A percentile compares a stretch with the other conserved stretches of the same genome.
Evolutionary conservation across 2,329 filamentous ascomycete genomes (phyloP).

Genomic region (Fusarium aywerte): DNA sequence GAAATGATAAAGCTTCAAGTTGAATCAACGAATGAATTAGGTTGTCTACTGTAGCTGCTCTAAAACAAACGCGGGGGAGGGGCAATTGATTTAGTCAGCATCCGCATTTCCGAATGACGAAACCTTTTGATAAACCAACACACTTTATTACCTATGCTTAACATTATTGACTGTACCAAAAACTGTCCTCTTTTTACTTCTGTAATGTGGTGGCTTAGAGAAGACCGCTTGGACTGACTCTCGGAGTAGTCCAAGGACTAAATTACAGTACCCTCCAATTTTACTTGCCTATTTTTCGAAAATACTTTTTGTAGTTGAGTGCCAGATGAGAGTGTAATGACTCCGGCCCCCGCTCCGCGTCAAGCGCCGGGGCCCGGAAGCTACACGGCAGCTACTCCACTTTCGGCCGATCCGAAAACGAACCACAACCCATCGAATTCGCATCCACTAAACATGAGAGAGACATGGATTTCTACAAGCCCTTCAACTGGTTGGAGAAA

Average conservation of each 20-base stretch:
- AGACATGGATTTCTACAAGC: too few species aligned
- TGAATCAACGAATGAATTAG: too few species aligned
- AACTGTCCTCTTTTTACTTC: not conserved
- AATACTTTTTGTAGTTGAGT: constrained; percentile 1
- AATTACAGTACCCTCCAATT: not conserved
- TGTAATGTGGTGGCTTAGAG: too few species aligned
- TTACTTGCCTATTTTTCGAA: constrained; percentile 16
- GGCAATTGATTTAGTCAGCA: constrained; percentile 40
- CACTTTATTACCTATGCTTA: not conserved
- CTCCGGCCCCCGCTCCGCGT: not conserved
- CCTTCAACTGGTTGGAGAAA: not conserved
- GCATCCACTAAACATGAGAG: too few species aligned
- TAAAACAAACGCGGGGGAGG: constrained; percentile 36
- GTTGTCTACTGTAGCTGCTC: too few species aligned
- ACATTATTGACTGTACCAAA: too few species aligned
- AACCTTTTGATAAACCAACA: constrained; percentile 10
- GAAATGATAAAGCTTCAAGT: constrained; percentile 13
- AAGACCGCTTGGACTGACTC: too few species aligned
- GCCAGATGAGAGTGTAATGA: too few species aligned
- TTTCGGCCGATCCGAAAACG: not conserved
- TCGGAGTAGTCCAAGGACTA: not conserved
- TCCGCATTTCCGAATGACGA: constrained; percentile 39
- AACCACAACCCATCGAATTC: too few species aligned
- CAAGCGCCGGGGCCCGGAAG: not conserved
- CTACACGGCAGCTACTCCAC: not conserved